A percentile compares a stretch with the other conserved stretches of the same genome.
Evolutionary conservation across 2,329 filamentous ascomycete genomes (phyloP).

Genomic region (Akanthomyces dipterigenus): DNA sequence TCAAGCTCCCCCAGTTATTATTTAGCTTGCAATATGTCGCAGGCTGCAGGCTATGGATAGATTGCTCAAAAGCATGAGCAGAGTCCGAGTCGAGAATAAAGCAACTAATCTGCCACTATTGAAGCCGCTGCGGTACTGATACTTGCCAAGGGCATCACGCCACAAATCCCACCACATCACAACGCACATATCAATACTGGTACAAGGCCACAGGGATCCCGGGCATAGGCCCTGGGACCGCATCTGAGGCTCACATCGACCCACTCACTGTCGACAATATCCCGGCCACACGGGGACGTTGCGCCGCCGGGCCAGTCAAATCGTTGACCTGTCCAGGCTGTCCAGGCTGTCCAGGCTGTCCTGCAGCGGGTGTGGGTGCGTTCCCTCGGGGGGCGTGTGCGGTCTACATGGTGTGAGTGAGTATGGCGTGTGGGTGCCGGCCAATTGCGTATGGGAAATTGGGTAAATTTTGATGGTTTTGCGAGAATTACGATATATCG

Average conservation of each 20-base stretch:
- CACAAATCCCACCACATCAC: neutral
- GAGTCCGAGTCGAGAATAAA: neutral
- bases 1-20: neutral
- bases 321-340: neutral
- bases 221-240: neutral
- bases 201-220: neutral
- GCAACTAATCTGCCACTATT: neutral
- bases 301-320: neutral
- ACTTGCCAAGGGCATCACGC: neutral
- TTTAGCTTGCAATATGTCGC: neutral
- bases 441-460: neutral
- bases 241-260: constrained; percentile 9
- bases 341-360: too few relatives aligned
- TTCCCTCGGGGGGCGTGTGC: neutral
- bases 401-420: neutral
- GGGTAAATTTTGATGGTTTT: neutral
- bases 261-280: neutral
- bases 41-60: neutral
- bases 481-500: neutral
- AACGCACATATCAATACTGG: neutral
- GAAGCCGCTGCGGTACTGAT: neutral
- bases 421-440: neutral
- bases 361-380: neutral
- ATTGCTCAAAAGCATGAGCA: neutral
- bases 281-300: neutral